phyloP scores from a whole-genome alignment of 139 green algal species.

The Astrephomene gubernaculifera region DNA sequence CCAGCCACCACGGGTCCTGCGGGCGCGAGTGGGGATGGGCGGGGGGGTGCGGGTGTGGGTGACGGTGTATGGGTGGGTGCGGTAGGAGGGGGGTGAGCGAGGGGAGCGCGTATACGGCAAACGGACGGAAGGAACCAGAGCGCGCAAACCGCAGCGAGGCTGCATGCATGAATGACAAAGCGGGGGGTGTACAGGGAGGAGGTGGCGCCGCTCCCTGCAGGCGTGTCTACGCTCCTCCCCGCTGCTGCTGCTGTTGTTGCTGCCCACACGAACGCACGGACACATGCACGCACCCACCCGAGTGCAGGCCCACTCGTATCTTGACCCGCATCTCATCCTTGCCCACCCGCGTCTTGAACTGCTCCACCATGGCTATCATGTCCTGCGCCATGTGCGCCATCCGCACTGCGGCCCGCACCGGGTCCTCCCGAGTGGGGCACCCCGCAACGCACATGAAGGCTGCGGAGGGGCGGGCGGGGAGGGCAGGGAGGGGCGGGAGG shows the following conservation, averaged over 20 bases:
- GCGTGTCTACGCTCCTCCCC: too few relatives aligned
- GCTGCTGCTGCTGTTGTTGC: background rate
- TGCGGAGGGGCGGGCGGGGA: background rate
- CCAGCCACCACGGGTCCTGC: conserved; percentile 25
- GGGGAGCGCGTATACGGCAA: background rate
- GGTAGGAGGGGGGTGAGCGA: background rate
- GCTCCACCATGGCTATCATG: conserved; percentile 29
- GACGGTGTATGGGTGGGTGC: background rate
- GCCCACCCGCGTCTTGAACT: background rate
- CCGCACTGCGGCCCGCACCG: conserved; percentile 1
- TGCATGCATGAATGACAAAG: too few relatives aligned
- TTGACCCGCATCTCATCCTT: conserved; percentile 32
- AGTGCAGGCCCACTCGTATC: conserved; percentile 28
- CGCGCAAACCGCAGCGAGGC: too few relatives aligned
- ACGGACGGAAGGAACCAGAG: too few relatives aligned
- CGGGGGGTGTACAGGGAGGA: too few relatives aligned
- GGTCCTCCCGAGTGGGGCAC: conserved; percentile 25
- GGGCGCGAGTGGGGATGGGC: background rate
- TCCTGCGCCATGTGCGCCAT: conserved; percentile 46
- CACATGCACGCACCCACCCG: background rate
- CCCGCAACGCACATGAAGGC: conserved; percentile 37
- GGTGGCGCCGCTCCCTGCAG: too few relatives aligned
- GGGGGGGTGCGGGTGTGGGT: background rate
- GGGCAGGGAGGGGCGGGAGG: too few relatives aligned
- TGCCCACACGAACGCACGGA: too few relatives aligned